phyloP scores from a whole-genome alignment of 2,329 filamentous ascomycete species.

The Colletotrichum tanaceti region DNA sequence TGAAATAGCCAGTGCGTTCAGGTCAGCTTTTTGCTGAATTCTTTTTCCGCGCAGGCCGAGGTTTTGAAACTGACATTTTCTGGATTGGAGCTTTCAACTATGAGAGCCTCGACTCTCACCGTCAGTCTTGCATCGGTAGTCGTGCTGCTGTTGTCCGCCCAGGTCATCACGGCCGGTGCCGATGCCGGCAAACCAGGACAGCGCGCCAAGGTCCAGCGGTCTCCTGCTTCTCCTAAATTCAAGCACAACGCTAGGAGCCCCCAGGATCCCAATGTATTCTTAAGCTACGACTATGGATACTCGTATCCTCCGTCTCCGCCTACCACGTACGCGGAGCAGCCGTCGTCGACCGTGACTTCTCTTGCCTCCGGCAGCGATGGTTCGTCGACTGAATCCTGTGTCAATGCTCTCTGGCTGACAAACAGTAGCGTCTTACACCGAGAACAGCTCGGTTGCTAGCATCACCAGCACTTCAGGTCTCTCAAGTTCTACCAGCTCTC shows the following conservation, averaged over 20 bases:
- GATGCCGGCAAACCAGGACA: neutral
- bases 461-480: neutral
- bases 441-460: slow-evolving; percentile 3
- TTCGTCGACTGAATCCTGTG: neutral
- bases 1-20: neutral
- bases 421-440: slow-evolving; percentile 2
- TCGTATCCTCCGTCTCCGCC: slow-evolving; percentile 14
- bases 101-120: slow-evolving; percentile 52
- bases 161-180: slow-evolving; percentile 24
- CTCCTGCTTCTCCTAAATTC: neutral
- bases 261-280: neutral
- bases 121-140: slow-evolving; percentile 50
- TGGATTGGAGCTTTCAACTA: slow-evolving; percentile 40
- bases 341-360: slow-evolving; percentile 9
- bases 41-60: neutral
- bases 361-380: slow-evolving; percentile 2
- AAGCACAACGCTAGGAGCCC: slow-evolving; percentile 7
- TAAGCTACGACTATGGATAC: slow-evolving; percentile 40
- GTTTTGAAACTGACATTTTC: neutral
- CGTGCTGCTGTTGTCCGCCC: slow-evolving; percentile 45
- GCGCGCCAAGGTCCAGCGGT: neutral
- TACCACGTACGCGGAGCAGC: slow-evolving; percentile 31
- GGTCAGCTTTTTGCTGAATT: neutral
- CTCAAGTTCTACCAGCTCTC: slow-evolving; percentile 7
- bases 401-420: neutral